These are phyloP conservation scores for Xylariales sp. DNA, from an alignment of 2,329 filamentous ascomycete species.

Conservation along the genomic window DNA sequence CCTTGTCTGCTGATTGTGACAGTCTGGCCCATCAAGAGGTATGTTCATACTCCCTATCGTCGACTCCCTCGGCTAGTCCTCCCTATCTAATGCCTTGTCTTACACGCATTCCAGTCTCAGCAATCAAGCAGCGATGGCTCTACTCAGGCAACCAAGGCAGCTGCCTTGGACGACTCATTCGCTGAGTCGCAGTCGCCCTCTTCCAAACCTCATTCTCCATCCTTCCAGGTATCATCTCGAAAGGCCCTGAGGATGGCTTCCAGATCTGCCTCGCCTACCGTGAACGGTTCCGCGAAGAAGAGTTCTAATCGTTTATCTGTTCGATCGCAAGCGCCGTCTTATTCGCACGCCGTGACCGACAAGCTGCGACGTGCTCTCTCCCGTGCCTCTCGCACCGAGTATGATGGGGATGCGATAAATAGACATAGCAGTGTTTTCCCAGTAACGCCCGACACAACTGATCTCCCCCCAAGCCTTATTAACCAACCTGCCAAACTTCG, in stretches of 20 bases:
- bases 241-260: slow-evolving; percentile 51
- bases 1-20: slow-evolving; percentile 45
- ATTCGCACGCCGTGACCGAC: slow-evolving; percentile 52
- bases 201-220: slow-evolving; percentile 40
- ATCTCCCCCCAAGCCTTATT: slow-evolving; percentile 49
- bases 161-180: slow-evolving; percentile 50
- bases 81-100: slow-evolving; percentile 28
- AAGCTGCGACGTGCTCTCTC: slow-evolving; percentile 55
- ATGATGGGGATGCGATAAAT: slow-evolving; percentile 41
- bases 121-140: slow-evolving; percentile 43
- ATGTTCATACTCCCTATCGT: slow-evolving; percentile 32
- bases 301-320: slow-evolving; percentile 46
- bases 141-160: slow-evolving; percentile 46
- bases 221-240: slow-evolving; percentile 48
- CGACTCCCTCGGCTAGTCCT: slow-evolving; percentile 14
- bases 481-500: slow-evolving; percentile 57
- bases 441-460: slow-evolving; percentile 70
- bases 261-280: slow-evolving; percentile 51
- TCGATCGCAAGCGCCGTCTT: slow-evolving; percentile 46
- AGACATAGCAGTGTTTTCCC: slow-evolving; percentile 52
- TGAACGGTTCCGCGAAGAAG: slow-evolving; percentile 47
- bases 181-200: slow-evolving; percentile 45
- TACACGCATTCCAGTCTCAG: slow-evolving; percentile 45
- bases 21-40: slow-evolving; percentile 38
- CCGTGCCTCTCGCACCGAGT: slow-evolving; percentile 48